Evolutionary conservation across 495 filamentous ascomycete genomes (phyloP).

Genomic region (Elaphomyces granulatus): DNA sequence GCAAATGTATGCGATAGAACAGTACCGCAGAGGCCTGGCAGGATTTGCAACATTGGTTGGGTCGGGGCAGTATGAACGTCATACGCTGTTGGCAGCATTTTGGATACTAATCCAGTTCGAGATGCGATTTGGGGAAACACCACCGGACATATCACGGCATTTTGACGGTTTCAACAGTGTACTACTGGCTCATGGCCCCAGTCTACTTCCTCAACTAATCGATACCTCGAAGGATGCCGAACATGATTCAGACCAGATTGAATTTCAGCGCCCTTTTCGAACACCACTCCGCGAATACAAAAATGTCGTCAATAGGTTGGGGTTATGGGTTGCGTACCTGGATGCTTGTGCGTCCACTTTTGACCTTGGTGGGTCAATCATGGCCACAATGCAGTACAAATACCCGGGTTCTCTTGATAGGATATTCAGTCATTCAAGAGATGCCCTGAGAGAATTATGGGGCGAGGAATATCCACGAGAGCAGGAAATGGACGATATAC

Average conservation of each 20-base stretch:
- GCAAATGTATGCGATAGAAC: background rate
- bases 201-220: background rate
- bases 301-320: background rate
- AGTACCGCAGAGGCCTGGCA: background rate
- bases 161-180: background rate
- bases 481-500: constrained; percentile 34
- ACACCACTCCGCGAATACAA: background rate
- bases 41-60: background rate
- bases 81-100: background rate
- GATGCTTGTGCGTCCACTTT: background rate
- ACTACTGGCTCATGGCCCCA: background rate
- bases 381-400: background rate
- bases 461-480: constrained; percentile 31
- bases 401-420: background rate
- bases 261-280: background rate
- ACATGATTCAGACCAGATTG: background rate
- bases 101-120: background rate
- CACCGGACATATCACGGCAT: background rate
- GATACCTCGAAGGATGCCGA: background rate
- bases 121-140: background rate
- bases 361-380: background rate
- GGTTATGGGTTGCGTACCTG: background rate
- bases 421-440: background rate
- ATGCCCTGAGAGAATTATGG: constrained; percentile 14
- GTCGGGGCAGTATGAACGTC: background rate